Evolutionary conservation across 2,329 filamentous ascomycete species (phyloP), one percentile per base, ranked within the genome.

Genomic region (Diaporthe humulicola): DNA sequence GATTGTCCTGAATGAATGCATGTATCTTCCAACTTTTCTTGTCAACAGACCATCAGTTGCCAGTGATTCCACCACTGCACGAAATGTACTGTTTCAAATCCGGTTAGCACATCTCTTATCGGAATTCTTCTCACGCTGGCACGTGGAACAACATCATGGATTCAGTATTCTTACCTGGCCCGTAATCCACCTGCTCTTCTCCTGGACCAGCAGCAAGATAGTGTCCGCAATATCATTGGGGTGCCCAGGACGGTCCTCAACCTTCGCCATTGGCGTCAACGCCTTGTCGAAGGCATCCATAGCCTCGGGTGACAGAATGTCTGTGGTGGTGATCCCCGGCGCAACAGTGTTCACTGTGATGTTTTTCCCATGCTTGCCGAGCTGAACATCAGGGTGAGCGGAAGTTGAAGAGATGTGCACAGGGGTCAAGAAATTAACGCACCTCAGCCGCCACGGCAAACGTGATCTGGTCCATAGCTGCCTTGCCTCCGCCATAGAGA

Each of bases 291-390:
- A 45, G 12, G 79, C 79, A 2, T 77, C 70, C 28, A 76, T 78
- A 0, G 75, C 52, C 0, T 74, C 74, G 1, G 74, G 52, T 0
- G 78, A 78, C 67, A 77, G 76, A 1, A 79, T 71, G 8, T 86
- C 85, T 1, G 86, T 87, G 1, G 54, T 66, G 0, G 84, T 82
- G 0, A 84, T 83, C 0, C 86, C 86, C 0, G 85, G 86, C 0
- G 82, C 82, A 10, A 87, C 77, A 1, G 85, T 83, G 67, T 87
- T 87, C 52, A 87, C 81, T 0, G 85, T 87, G 71, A 87, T 85
- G 19, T 85, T 84, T 54, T 81, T 80, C 28, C 79, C 54, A 4
- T 40, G 36, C 56, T 36, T 71, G 8, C 70, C 70, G 1, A 71
- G 70, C 70, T 71, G 56, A 1, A 28, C 17, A 0, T 15, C 17